phyloP scores from a whole-genome alignment of 305 asterid species.

The Fraxinus albicans region DNA sequence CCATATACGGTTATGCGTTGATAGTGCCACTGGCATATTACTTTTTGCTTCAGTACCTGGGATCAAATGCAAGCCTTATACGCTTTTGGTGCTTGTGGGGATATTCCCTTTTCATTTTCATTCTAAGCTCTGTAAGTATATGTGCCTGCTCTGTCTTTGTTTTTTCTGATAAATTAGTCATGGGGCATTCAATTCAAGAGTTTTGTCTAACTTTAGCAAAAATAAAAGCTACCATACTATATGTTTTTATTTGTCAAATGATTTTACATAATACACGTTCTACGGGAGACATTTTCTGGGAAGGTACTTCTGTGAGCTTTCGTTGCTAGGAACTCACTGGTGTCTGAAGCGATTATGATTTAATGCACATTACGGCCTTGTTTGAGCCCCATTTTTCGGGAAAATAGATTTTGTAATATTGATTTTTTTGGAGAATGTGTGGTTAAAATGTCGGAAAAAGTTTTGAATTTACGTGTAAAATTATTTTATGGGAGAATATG shows the following conservation, averaged over 20 bases:
- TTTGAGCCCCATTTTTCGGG: too few relatives aligned
- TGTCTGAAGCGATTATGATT: not conserved
- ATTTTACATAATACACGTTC: conserved; percentile 2
- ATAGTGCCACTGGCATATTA: conserved; percentile 84
- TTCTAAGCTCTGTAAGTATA: conserved; percentile 74
- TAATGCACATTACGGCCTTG: not conserved
- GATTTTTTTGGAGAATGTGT: too few relatives aligned
- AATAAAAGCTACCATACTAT: not conserved
- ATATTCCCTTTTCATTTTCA: conserved; percentile 84
- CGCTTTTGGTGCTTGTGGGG: conserved; percentile 99
- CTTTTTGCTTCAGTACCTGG: conserved; percentile 82
- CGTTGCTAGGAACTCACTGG: not conserved
- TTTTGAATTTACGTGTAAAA: too few relatives aligned
- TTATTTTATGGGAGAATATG: too few relatives aligned
- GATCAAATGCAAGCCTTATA: conserved; percentile 72
- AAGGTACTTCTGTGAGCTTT: not conserved
- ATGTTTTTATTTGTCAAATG: not conserved
- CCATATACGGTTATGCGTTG: conserved; percentile 78
- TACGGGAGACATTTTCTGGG: not conserved
- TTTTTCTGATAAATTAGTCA: not conserved
- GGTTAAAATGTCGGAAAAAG: too few relatives aligned
- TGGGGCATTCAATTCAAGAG: conserved; percentile 5
- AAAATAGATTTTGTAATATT: too few relatives aligned
- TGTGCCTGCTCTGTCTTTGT: conserved; percentile 2
- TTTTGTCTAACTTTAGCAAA: not conserved